These are phyloP conservation scores for Pelargonium nanum DNA, from an alignment of 345 rosid genomes.

Conservation along the genomic window DNA sequence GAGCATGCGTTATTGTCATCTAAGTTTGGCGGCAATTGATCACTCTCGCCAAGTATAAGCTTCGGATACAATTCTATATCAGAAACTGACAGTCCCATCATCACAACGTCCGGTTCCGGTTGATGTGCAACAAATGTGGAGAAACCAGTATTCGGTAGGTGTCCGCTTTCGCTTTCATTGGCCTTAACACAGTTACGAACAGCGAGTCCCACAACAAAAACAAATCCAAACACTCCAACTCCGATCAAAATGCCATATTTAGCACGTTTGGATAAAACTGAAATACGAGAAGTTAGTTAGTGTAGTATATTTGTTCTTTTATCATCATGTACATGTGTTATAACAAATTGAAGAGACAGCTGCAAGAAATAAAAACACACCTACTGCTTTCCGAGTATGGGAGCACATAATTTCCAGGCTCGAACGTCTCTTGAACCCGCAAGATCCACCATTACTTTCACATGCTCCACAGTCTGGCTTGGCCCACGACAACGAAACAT, in stretches of 20 bases:
- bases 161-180: not conserved
- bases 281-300: too few species aligned
- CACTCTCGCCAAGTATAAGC: too few species aligned
- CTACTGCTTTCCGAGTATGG: not conserved
- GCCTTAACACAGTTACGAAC: not conserved
- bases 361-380: not conserved
- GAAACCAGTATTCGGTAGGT: not conserved
- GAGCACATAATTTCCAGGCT: constrained; percentile 10
- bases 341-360: too few species aligned
- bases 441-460: constrained; percentile 8
- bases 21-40: too few species aligned
- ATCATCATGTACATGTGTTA: too few species aligned
- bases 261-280: not conserved
- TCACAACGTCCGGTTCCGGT: not conserved
- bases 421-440: constrained; percentile 8
- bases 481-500: constrained; percentile 11
- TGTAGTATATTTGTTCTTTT: too few species aligned
- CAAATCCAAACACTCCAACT: not conserved
- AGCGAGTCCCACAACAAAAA: not conserved
- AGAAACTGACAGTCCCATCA: constrained; percentile 6
- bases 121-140: not conserved
- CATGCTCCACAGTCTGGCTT: constrained; percentile 12
- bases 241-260: not conserved
- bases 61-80: constrained; percentile 10
- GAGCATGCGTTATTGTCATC: too few species aligned